Conservation (phyloP, 2,329 filamentous ascomycete species). For the Trichoderma arundinaceum region DNA sequence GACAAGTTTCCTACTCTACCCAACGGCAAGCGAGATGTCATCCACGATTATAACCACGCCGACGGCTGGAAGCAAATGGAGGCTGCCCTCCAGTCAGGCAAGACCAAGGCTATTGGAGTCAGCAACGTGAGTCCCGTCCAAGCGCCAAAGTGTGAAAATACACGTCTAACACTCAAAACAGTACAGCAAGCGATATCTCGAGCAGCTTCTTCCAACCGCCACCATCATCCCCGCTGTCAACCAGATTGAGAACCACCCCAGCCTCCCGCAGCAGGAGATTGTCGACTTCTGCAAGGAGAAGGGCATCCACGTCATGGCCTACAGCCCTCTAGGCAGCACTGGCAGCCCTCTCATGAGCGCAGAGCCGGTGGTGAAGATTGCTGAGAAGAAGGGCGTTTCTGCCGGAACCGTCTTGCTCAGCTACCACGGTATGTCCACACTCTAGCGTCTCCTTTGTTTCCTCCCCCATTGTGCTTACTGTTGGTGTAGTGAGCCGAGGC, state of each 20-base stretch:
- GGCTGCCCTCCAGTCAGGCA: slow-evolving; percentile 64
- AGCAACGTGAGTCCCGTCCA: slow-evolving; percentile 52
- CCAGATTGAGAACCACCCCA: slow-evolving; percentile 77
- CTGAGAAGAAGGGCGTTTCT: slow-evolving; percentile 66
- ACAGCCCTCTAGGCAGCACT: slow-evolving; percentile 69
- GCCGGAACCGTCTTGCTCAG: slow-evolving; percentile 70
- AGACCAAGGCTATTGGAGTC: slow-evolving; percentile 60
- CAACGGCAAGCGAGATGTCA: slow-evolving; percentile 76
- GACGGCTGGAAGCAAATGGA: slow-evolving; percentile 81
- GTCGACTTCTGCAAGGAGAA: slow-evolving; percentile 70
- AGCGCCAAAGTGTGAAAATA: background rate
- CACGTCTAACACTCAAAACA: slow-evolving; percentile 34
- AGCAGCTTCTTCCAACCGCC: slow-evolving; percentile 57
- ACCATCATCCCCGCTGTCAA: slow-evolving; percentile 68
- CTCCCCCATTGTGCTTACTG: background rate
- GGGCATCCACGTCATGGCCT: slow-evolving; percentile 74
- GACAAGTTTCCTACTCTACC: slow-evolving; percentile 75
- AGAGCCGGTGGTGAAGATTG: slow-evolving; percentile 66
- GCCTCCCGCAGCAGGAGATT: slow-evolving; percentile 73
- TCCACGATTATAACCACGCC: slow-evolving; percentile 70
- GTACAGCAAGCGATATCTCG: slow-evolving; percentile 62
- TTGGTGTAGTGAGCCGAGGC: slow-evolving; percentile 64
- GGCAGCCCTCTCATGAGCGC: slow-evolving; percentile 68
- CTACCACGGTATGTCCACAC: slow-evolving; percentile 66
- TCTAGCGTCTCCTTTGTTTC: background rate